Evolutionary conservation across 345 rosid species (phyloP).

Genomic region (Ceriops decandra): DNA sequence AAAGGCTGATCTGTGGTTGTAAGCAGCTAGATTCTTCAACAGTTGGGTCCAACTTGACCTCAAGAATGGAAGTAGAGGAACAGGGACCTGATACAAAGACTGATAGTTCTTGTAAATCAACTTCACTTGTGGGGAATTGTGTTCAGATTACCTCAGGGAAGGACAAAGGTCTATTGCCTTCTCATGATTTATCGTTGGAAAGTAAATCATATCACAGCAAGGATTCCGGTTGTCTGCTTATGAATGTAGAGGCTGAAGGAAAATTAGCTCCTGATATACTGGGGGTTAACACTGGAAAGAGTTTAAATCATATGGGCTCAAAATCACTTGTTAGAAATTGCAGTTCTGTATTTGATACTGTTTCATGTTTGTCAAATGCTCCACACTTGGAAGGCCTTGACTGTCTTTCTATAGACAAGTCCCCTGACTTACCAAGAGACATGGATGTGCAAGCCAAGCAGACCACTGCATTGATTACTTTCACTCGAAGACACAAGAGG

Average conservation of each 20-base stretch:
- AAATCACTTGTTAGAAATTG: slow-evolving; percentile 11
- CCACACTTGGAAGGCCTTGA: slow-evolving; percentile 18
- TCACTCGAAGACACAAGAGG: slow-evolving; percentile 35
- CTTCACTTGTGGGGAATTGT: slow-evolving; percentile 7
- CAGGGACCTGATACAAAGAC: not conserved
- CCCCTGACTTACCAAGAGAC: slow-evolving; percentile 4
- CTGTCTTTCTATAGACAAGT: slow-evolving; percentile 14
- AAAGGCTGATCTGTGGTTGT: slow-evolving; percentile 27
- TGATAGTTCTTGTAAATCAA: slow-evolving; percentile 13
- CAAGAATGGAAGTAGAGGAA: slow-evolving; percentile 18
- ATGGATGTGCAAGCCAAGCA: slow-evolving; percentile 16
- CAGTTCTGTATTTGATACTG: slow-evolving; percentile 10
- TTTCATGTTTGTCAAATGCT: slow-evolving; percentile 10
- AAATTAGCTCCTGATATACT: slow-evolving; percentile 19
- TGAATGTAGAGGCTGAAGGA: slow-evolving; percentile 5
- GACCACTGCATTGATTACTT: slow-evolving; percentile 32
- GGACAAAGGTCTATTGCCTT: slow-evolving; percentile 16
- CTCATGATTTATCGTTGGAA: slow-evolving; percentile 10
- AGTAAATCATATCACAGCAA: slow-evolving; percentile 4
- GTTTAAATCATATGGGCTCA: slow-evolving; percentile 4
- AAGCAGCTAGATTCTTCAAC: slow-evolving; percentile 19
- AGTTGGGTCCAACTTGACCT: slow-evolving; percentile 9
- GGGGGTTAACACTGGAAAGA: slow-evolving; percentile 6
- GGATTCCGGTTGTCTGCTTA: slow-evolving; percentile 9
- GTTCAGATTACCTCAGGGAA: slow-evolving; percentile 17